Base-by-base conservation (phyloP, 768 basidiomycete genomes). In the Hydnum rufescens region DNA sequence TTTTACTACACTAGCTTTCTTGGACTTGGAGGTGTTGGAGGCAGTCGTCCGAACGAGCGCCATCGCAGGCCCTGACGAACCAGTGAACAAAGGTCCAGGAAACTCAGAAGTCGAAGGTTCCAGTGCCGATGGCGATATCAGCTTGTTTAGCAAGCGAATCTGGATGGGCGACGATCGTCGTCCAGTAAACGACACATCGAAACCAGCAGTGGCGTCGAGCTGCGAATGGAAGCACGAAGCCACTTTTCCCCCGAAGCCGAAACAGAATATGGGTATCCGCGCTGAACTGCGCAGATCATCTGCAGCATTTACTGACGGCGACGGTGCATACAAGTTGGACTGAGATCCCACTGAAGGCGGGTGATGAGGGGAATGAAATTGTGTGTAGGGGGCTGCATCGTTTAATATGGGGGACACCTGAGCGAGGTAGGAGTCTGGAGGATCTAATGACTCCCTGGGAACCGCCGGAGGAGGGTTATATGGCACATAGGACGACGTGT, bases 181-280 rank as follows among this genome's bases (percentile, higher is more conserved):
- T 16, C 78, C 75, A 8, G 80, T 75, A 25, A 86, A 67, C 1
- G 82, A 79, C 47, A 85, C 76, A 63, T 87, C 81, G 62, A 86
- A 80, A 42, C 82, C 80, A 19, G 80, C 77, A 62, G 70, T 76
- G 61, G 81, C 64, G 16, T 75, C 74, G 8, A 74, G 67, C 50
- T 75, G 71, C 29, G 75, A 74, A 58, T 86, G 88, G 69, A 93
- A 95, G 63, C 85, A 92, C 4, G 86, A 80, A 5, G 92, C 73
- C 53, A 96, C 60, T 60, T 82, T 82, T 6, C 92, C 92, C n/a
- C 89, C 89, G 59, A 92, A 90, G 0, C 93, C 93, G 59, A 96
- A 95, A 56, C 77, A 82, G 51, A 92, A 69, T 28, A 95, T 70
- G 0, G 92, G 92, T 5, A 79, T 75, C 32, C 77, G 75, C 52